Evolutionary conservation across 768 basidiomycete species (phyloP).

Genomic region (Polyporus arcularius): DNA sequence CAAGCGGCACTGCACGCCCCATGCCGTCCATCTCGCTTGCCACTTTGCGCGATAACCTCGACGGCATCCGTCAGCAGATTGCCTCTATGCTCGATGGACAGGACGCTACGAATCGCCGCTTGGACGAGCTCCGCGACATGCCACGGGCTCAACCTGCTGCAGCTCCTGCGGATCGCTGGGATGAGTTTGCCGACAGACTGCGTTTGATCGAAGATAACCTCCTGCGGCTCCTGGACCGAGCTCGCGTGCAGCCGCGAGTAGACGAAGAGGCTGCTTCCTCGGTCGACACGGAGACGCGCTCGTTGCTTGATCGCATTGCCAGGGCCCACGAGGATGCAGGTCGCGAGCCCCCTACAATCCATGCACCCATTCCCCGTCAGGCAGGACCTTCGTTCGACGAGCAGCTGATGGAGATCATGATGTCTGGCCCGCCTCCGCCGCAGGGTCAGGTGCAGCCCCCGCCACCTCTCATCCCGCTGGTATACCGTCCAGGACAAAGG

Average conservation of each 20-base stretch:
- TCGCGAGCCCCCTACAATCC: constrained; percentile 39
- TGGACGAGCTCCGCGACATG: constrained; percentile 47
- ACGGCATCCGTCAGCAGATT: constrained; percentile 59
- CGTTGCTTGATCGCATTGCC: constrained; percentile 28
- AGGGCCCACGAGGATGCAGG: constrained; percentile 27
- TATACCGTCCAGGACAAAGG: constrained; percentile 50
- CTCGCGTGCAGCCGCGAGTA: constrained; percentile 12
- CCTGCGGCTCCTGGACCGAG: constrained; percentile 23
- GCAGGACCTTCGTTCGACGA: constrained; percentile 53
- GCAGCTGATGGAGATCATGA: constrained; percentile 60
- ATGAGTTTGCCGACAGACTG: constrained; percentile 27
- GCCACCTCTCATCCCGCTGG: constrained; percentile 55
- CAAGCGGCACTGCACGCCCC: constrained; percentile 39
- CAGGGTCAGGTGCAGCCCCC: constrained; percentile 46
- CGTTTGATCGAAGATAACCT: constrained; percentile 32
- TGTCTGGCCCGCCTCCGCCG: constrained; percentile 43
- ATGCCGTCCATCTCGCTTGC: constrained; percentile 38
- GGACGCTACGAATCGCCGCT: constrained; percentile 52
- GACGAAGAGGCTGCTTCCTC: constrained; percentile 28
- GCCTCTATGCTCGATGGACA: constrained; percentile 66
- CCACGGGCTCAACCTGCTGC: neutral
- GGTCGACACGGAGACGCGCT: constrained; percentile 31
- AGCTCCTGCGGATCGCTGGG: constrained; percentile 17
- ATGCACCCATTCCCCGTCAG: constrained; percentile 43
- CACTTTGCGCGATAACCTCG: constrained; percentile 54